Evolutionary conservation across 208 protist genomes (phyloP).

Genomic region (Herpetomonas tarakana): DNA sequence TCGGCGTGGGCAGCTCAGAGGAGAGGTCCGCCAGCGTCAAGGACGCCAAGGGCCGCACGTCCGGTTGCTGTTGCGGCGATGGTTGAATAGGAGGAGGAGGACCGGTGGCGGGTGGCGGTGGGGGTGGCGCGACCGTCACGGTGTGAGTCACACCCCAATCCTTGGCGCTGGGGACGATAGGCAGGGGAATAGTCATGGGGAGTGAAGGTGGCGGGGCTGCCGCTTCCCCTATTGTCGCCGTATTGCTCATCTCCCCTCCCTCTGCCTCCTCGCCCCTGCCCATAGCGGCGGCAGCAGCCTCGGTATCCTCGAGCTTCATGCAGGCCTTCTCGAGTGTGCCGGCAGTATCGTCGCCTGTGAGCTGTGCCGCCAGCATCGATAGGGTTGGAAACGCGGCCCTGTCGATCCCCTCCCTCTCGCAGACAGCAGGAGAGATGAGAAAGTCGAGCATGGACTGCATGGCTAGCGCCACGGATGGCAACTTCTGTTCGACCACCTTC

Average conservation of each 20-base stretch:
- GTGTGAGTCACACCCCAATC: constrained; percentile 24
- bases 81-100: neutral
- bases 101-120: neutral
- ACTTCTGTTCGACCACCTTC: too few species aligned
- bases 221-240: neutral
- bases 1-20: neutral
- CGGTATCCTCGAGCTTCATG: too few species aligned
- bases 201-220: neutral
- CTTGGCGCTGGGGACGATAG: constrained; percentile 21
- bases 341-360: too few species aligned
- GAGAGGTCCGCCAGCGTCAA: neutral
- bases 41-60: neutral
- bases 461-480: too few species aligned
- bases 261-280: too few species aligned
- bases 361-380: neutral
- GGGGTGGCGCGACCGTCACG: neutral
- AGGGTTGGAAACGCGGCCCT: neutral
- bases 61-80: neutral
- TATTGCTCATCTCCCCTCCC: too few species aligned
- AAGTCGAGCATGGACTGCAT: neutral
- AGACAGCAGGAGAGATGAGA: neutral
- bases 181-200: constrained; percentile 22
- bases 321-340: too few species aligned
- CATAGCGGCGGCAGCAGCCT: too few species aligned
- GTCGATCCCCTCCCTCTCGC: neutral